Conservation (phyloP, 1,139 yeast species). For the Pneumocystis jirovecii region DNA sequence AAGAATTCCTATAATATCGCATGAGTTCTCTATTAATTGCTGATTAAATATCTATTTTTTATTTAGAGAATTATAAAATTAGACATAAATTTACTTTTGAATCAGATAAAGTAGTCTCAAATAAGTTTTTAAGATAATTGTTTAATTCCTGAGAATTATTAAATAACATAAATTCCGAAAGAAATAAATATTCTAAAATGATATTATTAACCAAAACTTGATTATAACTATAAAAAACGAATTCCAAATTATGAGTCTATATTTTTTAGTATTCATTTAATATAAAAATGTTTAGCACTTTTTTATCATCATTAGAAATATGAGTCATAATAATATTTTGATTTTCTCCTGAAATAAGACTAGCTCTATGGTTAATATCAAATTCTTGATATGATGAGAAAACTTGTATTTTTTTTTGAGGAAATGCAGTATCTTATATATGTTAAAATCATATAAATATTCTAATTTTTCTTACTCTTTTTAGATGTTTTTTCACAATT, state of each 20-base stretch:
- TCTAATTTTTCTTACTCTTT: background rate
- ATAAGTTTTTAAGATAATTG: constrained; percentile 30
- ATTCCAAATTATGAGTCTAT: background rate
- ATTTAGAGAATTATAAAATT: constrained; percentile 23
- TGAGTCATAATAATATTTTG: constrained; percentile 65
- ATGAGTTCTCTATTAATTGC: constrained; percentile 23
- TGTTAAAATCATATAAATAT: background rate
- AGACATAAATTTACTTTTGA: constrained; percentile 28
- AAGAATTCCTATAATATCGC: constrained; percentile 65
- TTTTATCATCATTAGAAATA: constrained; percentile 55
- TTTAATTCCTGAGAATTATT: constrained; percentile 24
- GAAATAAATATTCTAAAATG: constrained; percentile 4
- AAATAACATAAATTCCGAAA: constrained; percentile 4
- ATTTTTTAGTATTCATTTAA: background rate
- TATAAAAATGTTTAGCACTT: background rate
- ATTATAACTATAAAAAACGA: constrained; percentile 3
- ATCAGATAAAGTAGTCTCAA: constrained; percentile 36
- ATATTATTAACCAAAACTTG: constrained; percentile 4
- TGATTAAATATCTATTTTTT: constrained; percentile 32
- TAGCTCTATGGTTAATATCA: constrained; percentile 38
- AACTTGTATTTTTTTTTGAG: background rate
- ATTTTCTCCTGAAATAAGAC: constrained; percentile 38
- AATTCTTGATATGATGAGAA: constrained; percentile 11
- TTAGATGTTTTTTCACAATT: background rate
- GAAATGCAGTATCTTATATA: background rate